phyloP scores from a whole-genome alignment of 805 yeast species.

The Schwanniomyces vanrijiae region DNA sequence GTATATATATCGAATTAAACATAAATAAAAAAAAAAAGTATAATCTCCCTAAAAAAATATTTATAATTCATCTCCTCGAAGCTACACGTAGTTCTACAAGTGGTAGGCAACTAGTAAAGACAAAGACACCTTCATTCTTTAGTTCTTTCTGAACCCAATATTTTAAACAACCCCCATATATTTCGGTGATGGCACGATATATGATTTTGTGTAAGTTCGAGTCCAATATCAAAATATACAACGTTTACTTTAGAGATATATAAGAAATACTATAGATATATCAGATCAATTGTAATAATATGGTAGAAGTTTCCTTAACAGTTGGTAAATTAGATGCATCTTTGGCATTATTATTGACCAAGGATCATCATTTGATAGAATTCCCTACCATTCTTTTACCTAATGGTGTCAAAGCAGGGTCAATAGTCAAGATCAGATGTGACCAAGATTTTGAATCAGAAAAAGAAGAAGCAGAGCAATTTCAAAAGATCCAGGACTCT shows the following conservation, averaged over 20 bases:
- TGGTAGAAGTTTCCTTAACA: conserved; percentile 90
- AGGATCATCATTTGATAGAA: conserved; percentile 91
- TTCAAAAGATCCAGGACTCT: conserved; percentile 67
- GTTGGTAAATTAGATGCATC: conserved; percentile 97
- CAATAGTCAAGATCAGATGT: conserved; percentile 82
- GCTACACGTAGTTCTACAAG: too few relatives aligned
- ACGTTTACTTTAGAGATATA: neutral
- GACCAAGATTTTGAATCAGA: conserved; percentile 75
- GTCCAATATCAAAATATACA: neutral
- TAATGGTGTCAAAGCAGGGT: conserved; percentile 87
- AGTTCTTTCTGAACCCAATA: too few relatives aligned
- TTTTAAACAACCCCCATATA: too few relatives aligned
- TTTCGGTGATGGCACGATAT: neutral
- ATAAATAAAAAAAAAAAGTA: too few relatives aligned
- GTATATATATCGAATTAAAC: too few relatives aligned
- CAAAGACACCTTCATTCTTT: neutral
- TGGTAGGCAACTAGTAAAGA: too few relatives aligned
- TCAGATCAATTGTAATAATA: conserved; percentile 16
- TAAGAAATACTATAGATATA: neutral
- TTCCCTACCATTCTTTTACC: conserved; percentile 95
- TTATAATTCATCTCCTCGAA: too few relatives aligned
- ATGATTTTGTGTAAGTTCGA: neutral
- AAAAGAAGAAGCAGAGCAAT: conserved; percentile 52
- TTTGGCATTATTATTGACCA: conserved; percentile 82
- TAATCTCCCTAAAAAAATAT: too few relatives aligned